These are phyloP conservation scores for Dianthus caryophyllus DNA, from an alignment of 148 eudicot species.

Conservation along the genomic window DNA sequence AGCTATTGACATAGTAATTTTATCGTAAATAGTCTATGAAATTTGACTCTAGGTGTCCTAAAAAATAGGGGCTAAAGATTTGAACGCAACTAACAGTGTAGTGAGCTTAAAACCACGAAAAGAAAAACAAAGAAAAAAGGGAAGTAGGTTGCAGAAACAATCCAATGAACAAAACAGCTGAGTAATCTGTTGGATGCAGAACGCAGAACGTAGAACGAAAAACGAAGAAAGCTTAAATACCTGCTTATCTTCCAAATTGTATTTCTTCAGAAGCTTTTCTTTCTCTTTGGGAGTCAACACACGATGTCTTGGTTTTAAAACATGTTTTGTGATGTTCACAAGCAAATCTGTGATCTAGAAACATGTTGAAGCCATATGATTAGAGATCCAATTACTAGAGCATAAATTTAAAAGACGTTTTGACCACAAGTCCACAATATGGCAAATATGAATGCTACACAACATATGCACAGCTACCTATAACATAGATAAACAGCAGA, in stretches of 20 bases:
- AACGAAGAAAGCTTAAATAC: constrained; percentile 24
- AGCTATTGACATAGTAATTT: background rate
- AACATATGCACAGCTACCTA: background rate
- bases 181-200: background rate
- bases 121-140: background rate
- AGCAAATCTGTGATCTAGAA: constrained; percentile 86
- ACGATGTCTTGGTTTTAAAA: constrained; percentile 71
- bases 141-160: background rate
- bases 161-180: background rate
- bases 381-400: background rate
- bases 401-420: background rate
- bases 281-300: constrained; percentile 63
- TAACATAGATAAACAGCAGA: background rate
- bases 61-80: background rate
- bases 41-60: constrained; percentile 1
- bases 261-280: constrained; percentile 60
- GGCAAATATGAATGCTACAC: background rate
- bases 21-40: background rate
- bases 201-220: too few species aligned
- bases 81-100: constrained; percentile 1
- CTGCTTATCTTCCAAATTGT: constrained; percentile 79
- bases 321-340: constrained; percentile 79
- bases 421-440: background rate
- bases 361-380: constrained; percentile 4
- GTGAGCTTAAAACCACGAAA: background rate